Evolutionary conservation across 2,329 filamentous ascomycete species (phyloP).

Genomic region (Aspergillus pseudoviridinutans): DNA sequence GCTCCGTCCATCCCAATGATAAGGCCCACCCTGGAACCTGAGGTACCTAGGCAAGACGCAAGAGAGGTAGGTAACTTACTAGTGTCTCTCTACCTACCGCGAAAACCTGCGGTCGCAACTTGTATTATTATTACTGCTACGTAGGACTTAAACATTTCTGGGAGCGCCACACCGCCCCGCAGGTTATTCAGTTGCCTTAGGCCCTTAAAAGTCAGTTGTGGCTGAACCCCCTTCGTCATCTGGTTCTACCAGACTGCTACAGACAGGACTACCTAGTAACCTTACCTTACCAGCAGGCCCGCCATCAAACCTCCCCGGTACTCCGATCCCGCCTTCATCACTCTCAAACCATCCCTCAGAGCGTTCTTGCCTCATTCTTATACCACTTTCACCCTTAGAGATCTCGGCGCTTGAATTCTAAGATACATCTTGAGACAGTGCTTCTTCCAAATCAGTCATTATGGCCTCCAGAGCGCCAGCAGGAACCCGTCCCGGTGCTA

Average conservation of each 20-base stretch:
- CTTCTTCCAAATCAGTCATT: conserved; percentile 30
- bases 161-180: conserved; percentile 14
- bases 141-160: background rate
- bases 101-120: background rate
- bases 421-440: conserved; percentile 3
- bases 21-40: background rate
- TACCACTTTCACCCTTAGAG: conserved; percentile 1
- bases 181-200: conserved; percentile 13
- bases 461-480: conserved; percentile 87
- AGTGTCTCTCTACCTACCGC: background rate
- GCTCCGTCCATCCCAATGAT: background rate
- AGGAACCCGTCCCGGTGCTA: conserved; percentile 62
- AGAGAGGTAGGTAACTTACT: background rate
- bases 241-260: conserved; percentile 6
- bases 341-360: conserved; percentile 16
- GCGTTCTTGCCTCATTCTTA: conserved; percentile 4
- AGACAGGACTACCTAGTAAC: background rate
- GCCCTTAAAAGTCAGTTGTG: conserved; percentile 16
- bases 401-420: background rate
- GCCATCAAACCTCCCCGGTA: conserved; percentile 16
- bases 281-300: conserved; percentile 7
- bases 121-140: background rate
- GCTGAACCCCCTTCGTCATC: conserved; percentile 35
- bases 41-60: conserved; percentile 6
- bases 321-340: conserved; percentile 20